These are phyloP conservation scores for Vitis hybrid DNA, from an alignment of 177 flowering plant genomes.

Conservation along the genomic window DNA sequence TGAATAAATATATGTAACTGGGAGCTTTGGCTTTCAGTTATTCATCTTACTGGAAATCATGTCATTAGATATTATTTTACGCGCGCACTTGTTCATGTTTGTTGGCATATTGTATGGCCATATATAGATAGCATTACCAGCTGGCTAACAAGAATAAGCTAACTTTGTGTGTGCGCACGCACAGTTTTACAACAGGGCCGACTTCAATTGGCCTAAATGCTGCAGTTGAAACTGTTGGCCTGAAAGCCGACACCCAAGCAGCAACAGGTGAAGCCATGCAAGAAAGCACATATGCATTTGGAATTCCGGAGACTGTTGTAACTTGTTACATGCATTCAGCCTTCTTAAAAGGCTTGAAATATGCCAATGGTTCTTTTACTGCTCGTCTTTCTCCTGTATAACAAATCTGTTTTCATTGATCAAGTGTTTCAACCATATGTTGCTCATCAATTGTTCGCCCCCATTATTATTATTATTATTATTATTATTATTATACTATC, in stretches of 20 bases:
- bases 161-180: too few relatives aligned
- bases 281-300: slow-evolving; percentile 22
- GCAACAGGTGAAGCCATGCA: slow-evolving; percentile 13
- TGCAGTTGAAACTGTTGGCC: slow-evolving; percentile 10
- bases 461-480: too few relatives aligned
- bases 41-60: too few relatives aligned
- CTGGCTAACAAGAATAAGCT: too few relatives aligned
- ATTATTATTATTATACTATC: too few relatives aligned
- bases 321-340: slow-evolving; percentile 43
- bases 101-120: too few relatives aligned
- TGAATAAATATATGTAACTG: not conserved
- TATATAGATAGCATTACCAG: not conserved
- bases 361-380: slow-evolving; percentile 49
- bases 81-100: not conserved
- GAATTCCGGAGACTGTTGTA: slow-evolving; percentile 43
- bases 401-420: slow-evolving; percentile 6
- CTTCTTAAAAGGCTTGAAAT: slow-evolving; percentile 69
- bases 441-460: too few relatives aligned
- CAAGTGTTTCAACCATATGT: too few relatives aligned
- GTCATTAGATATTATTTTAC: not conserved
- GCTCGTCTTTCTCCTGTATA: slow-evolving; percentile 60
- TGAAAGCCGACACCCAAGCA: slow-evolving; percentile 27
- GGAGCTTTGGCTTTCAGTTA: too few relatives aligned
- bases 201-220: slow-evolving; percentile 24
- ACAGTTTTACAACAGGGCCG: slow-evolving; percentile 68